A percentile compares a stretch with the other conserved stretches of the same genome.
These are phyloP conservation scores for Dictyostelium firmibasis DNA, from an alignment of 78 protist genomes.

Conservation along the genomic window DNA sequence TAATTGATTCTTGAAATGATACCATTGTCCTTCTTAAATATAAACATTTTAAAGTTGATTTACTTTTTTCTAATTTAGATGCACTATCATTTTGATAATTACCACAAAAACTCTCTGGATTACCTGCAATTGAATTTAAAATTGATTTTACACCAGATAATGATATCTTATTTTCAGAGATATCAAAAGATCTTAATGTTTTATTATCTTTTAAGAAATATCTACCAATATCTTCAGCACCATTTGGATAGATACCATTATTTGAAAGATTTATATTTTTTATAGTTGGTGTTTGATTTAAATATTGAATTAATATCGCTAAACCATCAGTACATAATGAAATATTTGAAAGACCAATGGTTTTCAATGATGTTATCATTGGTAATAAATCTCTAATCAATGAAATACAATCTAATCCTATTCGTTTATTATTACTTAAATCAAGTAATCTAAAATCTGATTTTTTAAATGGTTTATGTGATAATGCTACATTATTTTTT, in stretches of 20 bases:
- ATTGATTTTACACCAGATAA: background rate
- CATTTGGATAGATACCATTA: constrained; percentile 26
- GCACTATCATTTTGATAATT: background rate
- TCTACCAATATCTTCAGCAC: constrained; percentile 20
- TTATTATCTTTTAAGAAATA: background rate
- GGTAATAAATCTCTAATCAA: background rate
- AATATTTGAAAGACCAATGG: background rate
- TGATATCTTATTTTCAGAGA: constrained; percentile 52
- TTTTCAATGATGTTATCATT: background rate
- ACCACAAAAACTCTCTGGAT: background rate
- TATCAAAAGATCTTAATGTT: constrained; percentile 4
- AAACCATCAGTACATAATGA: constrained; percentile 3
- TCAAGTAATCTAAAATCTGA: background rate
- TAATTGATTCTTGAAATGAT: constrained; percentile 24
- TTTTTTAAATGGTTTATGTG: constrained; percentile 15
- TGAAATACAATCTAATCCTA: constrained; percentile 31
- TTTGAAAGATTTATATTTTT: background rate
- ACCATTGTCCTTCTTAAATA: constrained; percentile 38
- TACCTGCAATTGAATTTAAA: constrained; percentile 7
- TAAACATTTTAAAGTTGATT: background rate
- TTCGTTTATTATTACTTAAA: constrained; percentile 2
- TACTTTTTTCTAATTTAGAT: background rate
- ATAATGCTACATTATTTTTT: background rate
- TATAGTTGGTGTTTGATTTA: background rate
- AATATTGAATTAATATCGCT: background rate